A percentile compares a stretch with the other conserved stretches of the same genome.
These are phyloP conservation scores for Pythium rishiriense DNA, from an alignment of 352 stramenopile genomes.

Conservation along the genomic window DNA sequence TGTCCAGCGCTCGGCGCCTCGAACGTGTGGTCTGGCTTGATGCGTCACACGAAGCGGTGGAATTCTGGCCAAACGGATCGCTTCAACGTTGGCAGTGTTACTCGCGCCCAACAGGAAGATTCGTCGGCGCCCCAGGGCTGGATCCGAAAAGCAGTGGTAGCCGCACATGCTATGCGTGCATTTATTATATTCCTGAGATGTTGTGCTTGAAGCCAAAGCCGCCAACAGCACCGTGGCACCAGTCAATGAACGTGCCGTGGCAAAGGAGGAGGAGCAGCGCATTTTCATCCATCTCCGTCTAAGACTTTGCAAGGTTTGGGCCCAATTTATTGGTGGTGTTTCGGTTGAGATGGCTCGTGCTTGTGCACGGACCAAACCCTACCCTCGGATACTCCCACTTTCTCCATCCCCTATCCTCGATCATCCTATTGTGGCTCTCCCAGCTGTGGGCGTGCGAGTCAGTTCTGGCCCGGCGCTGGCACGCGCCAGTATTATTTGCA, in stretches of 20 bases:
- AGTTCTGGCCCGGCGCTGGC: conserved; percentile 20
- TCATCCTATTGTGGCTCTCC: conserved; percentile 22
- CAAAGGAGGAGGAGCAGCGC: neutral
- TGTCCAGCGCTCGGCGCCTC: no score
- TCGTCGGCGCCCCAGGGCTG: no score
- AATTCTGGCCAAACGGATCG: neutral
- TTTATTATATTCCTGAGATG: no score
- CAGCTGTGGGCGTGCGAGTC: conserved; percentile 20
- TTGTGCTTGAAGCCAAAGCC: neutral
- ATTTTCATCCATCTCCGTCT: neutral
- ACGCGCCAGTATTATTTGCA: neutral
- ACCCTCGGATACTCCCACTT: conserved; percentile 8
- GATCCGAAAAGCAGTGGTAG: no score
- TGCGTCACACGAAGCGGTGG: neutral
- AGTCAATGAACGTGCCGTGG: no score
- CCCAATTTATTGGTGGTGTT: neutral
- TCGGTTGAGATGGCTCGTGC: neutral
- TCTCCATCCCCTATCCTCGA: conserved; percentile 5
- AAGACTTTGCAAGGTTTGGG: no score
- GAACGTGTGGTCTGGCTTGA: no score
- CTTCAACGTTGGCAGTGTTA: conserved; percentile 12
- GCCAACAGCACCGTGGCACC: neutral
- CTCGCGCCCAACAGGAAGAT: conserved; percentile 2
- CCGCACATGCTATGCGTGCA: neutral
- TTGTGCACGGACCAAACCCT: neutral